These are phyloP conservation scores for Macrolepiota albuminosa DNA, from an alignment of 768 basidiomycete genomes.

Conservation along the genomic window DNA sequence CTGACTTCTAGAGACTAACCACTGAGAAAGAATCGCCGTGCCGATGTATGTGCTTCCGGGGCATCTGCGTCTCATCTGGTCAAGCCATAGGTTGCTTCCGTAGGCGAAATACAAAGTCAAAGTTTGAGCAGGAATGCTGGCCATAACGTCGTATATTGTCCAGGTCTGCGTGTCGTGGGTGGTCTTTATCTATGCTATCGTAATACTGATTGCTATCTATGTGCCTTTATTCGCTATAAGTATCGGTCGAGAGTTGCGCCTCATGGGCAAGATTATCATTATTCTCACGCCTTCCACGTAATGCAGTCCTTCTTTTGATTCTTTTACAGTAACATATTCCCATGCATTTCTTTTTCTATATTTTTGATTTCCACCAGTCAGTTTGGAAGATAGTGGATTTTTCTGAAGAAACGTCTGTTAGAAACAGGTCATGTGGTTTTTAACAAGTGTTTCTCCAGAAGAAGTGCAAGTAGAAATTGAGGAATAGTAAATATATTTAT, in stretches of 20 bases:
- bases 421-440: too few relatives aligned
- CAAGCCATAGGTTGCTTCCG: constrained; percentile 46
- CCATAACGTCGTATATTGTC: background rate
- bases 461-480: too few relatives aligned
- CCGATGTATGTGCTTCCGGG: constrained; percentile 38
- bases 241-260: background rate
- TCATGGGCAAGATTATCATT: background rate
- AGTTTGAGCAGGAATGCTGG: background rate
- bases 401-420: too few relatives aligned
- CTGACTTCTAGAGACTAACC: constrained; percentile 24
- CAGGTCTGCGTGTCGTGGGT: background rate
- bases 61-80: constrained; percentile 45
- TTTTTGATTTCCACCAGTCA: too few relatives aligned
- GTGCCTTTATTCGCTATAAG: background rate
- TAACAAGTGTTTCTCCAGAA: too few relatives aligned
- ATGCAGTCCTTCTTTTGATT: too few relatives aligned
- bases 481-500: too few relatives aligned
- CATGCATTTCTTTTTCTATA: too few relatives aligned
- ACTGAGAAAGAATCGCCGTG: constrained; percentile 33
- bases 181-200: background rate
- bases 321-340: too few relatives aligned
- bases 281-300: background rate
- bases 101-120: constrained; percentile 40
- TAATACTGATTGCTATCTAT: background rate
- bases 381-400: too few relatives aligned